These are phyloP conservation scores for Tarenaya hassleriana DNA, from an alignment of 345 rosid species.

Conservation along the genomic window DNA sequence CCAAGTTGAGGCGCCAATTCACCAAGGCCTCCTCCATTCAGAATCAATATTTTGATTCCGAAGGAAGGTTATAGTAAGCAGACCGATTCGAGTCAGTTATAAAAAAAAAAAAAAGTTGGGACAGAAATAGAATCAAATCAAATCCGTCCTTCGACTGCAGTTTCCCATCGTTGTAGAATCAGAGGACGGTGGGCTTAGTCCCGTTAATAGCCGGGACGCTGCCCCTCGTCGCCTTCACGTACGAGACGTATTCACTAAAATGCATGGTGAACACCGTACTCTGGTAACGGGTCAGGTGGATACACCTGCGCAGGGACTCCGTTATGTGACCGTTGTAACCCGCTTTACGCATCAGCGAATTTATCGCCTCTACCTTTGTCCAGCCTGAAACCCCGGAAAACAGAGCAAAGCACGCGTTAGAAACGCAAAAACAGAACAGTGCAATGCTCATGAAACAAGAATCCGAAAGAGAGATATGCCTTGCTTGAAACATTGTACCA, in stretches of 20 bases:
- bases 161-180: conserved; percentile 25
- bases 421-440: too few relatives aligned
- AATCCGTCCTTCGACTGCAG: background rate
- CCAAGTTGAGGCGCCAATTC: background rate
- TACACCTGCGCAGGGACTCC: conserved; percentile 55
- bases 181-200: conserved; percentile 33
- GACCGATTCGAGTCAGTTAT: conserved; percentile 20
- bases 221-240: conserved; percentile 65
- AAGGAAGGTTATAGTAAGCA: conserved; percentile 13
- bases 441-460: too few relatives aligned
- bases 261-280: conserved; percentile 80
- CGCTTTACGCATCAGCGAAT: conserved; percentile 88
- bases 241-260: conserved; percentile 65
- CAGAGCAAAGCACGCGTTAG: too few relatives aligned
- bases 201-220: conserved; percentile 53
- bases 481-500: too few relatives aligned
- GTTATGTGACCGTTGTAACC: conserved; percentile 63
- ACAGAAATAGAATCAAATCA: too few relatives aligned
- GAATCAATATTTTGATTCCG: too few relatives aligned
- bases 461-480: too few relatives aligned
- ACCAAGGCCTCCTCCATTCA: too few relatives aligned
- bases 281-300: conserved; percentile 83
- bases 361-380: conserved; percentile 76
- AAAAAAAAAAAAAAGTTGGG: conserved; percentile 27
- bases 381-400: conserved; percentile 79